A percentile compares a stretch with the other conserved stretches of the same genome.
phyloP scores from a whole-genome alignment of 352 stramenopile species.

The Pythium aquatile region DNA sequence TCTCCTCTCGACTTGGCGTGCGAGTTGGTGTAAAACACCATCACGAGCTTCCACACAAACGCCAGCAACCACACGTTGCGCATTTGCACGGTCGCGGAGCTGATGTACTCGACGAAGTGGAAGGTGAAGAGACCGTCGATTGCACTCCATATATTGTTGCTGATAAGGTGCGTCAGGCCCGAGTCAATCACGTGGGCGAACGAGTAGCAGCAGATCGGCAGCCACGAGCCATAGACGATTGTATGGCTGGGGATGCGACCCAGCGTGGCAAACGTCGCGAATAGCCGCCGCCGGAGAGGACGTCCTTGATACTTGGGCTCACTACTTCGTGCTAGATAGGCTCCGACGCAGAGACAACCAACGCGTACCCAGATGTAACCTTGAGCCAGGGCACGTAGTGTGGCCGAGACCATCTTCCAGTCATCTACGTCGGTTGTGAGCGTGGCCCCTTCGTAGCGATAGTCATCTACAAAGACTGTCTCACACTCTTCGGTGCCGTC shows the following conservation, averaged over 20 bases:
- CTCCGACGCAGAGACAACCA: constrained; percentile 1
- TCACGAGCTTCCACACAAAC: constrained; percentile 21
- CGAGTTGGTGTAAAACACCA: constrained; percentile 11
- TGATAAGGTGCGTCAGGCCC: constrained; percentile 26
- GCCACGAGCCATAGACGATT: constrained; percentile 30
- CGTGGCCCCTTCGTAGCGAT: constrained; percentile 26
- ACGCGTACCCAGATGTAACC: constrained; percentile 26
- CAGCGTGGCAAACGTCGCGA: constrained; percentile 7
- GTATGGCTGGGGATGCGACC: constrained; percentile 30
- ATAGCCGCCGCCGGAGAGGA: neutral
- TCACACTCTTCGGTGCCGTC: neutral
- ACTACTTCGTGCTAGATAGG: constrained; percentile 3
- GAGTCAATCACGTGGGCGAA: constrained; percentile 31
- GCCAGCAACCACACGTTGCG: constrained; percentile 41
- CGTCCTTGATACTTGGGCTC: neutral
- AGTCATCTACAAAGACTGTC: constrained; percentile 27
- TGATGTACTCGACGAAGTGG: constrained; percentile 23
- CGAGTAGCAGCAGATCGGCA: constrained; percentile 30
- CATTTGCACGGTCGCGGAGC: constrained; percentile 34
- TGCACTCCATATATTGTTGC: constrained; percentile 26
- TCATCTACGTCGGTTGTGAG: constrained; percentile 12
- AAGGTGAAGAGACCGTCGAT: constrained; percentile 26
- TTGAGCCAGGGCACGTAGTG: constrained; percentile 15
- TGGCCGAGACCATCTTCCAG: neutral
- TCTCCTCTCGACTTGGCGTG: constrained; percentile 4